Base-by-base conservation (phyloP, 345 rosid species). In the Citrus glauca region DNA sequence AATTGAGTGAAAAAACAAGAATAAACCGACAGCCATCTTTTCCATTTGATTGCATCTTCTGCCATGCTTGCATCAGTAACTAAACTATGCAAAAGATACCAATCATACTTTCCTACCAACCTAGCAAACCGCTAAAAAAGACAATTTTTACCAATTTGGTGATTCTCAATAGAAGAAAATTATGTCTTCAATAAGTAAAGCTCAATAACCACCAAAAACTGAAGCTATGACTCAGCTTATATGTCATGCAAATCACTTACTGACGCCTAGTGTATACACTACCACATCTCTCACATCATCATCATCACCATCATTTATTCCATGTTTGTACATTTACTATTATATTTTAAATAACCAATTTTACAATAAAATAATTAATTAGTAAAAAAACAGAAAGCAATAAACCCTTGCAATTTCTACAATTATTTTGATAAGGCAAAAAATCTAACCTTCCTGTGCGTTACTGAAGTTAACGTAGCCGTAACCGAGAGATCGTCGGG, bases 401-500 rank as follows among this genome's bases (percentile, higher is more conserved):
- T 9, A 4, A 19, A 19, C 2, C 38, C 7, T 53, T 17, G 7
- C n/a, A 73, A 56, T 59, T 5, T 45, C 28, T 10, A 61, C 17
- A 24, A 65, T 32, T 13, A 73, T 28, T 27, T 17, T 25, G 64
- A 66, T 22, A 53, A 40, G 17, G 25, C 25, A 24, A 69, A 70
- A 30, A 11, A 4, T 48, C 88, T 83, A 33, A 95, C 98, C 98
- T 87, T 95, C 98, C 66, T 85, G 86, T 6, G 92, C 80, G 79
- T 68, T 95, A 85, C 85, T 85, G 78, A 87, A 95, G 81, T 95
- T 95, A 22, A 95, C 98, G 56, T 95, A 95, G 5, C 94, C 98
- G 79, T 95, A 95, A 8, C 98, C 97, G 7, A 95, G 97, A 10
- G 98, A 95, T 78, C 93, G 80, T 7, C 97, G 90, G 40, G 92